Conservation (phyloP, 805 yeast species). For the Candida xiaguanensis region DNA sequence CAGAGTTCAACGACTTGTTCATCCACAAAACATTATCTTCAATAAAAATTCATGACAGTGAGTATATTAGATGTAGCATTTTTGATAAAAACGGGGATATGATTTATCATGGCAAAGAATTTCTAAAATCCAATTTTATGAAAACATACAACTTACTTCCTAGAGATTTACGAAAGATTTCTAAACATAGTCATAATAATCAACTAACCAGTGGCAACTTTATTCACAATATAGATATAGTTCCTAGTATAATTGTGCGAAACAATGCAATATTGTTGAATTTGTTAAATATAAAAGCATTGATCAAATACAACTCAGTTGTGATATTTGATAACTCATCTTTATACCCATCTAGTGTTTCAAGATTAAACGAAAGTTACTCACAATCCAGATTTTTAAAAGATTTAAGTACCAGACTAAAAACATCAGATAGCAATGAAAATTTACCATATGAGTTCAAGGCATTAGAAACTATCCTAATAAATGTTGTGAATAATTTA, state of each 20-base stretch:
- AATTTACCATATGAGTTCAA: conserved; percentile 81
- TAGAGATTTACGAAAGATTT: conserved; percentile 57
- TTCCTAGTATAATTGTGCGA: conserved; percentile 52
- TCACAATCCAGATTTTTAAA: conserved; percentile 41
- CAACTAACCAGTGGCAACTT: conserved; percentile 12
- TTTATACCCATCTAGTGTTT: conserved; percentile 16
- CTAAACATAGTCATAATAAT: conserved; percentile 17
- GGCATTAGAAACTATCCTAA: conserved; percentile 83
- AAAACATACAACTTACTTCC: conserved; percentile 45
- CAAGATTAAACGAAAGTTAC: conserved; percentile 44
- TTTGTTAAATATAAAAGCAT: conserved; percentile 47
- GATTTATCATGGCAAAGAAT: conserved; percentile 42
- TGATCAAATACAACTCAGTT: conserved; percentile 50
- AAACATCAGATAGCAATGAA: conserved; percentile 22
- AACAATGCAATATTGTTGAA: conserved; percentile 45
- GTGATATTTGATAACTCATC: conserved; percentile 39
- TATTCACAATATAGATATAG: conserved; percentile 41
- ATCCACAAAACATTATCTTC: conserved; percentile 9
- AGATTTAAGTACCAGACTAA: conserved; percentile 38
- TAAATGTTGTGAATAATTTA: conserved; percentile 72
- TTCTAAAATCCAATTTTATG: conserved; percentile 41
- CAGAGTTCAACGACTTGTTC: conserved; percentile 8
- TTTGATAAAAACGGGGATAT: conserved; percentile 45
- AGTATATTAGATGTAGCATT: conserved; percentile 45
- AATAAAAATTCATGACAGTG: conserved; percentile 18